Base-by-base conservation (phyloP, 805 yeast species). In the Teunomyces cretensis region DNA sequence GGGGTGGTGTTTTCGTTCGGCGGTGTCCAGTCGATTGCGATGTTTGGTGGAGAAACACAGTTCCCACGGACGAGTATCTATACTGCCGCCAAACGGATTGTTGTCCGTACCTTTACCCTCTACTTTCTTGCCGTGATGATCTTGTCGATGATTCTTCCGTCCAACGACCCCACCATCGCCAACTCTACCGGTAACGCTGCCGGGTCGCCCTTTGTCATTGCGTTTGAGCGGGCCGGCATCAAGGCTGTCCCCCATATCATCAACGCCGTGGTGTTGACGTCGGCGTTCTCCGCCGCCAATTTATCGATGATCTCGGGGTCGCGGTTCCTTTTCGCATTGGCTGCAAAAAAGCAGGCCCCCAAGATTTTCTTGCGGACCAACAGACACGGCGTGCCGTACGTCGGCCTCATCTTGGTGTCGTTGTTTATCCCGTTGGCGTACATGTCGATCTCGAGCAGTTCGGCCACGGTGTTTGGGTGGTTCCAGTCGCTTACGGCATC, bases 121-220 rank as follows among this genome's bases (percentile, higher is more conserved):
- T 68, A 68, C 55, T 33, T 33, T 52, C 69, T 26, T 60, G 68
- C n/a, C 48, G 67, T 49, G 58, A 67, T 48, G 61, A 66, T 32
- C 52, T 72, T 15, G 57, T 61, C 28, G 55, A 64, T 39, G 64
- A 68, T 46, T 33, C 50, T 17, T 33, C 17, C 66, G 48, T 54
- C 65, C 41, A 41, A 61, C 45, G 58, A 58, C 42, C 33, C 48
- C 19, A 30, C 19, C 12, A 47, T 66, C 49, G 55, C 65, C 42
- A 41, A 60, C 45, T 58, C 59, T 42, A 51, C 58, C 43, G 58
- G 71, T 6, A 55, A 49, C 53, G 64, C 68, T 26, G 26, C 53
- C 24, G 64, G 70, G 7, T 70, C 75, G 8, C 74, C 75, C 9
- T 71, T 68, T 45, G 75, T 71, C n/a, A 57, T 71, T 48, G 74